Evolutionary conservation across 345 rosid species (phyloP).

Genomic region (Brassica rapa): DNA sequence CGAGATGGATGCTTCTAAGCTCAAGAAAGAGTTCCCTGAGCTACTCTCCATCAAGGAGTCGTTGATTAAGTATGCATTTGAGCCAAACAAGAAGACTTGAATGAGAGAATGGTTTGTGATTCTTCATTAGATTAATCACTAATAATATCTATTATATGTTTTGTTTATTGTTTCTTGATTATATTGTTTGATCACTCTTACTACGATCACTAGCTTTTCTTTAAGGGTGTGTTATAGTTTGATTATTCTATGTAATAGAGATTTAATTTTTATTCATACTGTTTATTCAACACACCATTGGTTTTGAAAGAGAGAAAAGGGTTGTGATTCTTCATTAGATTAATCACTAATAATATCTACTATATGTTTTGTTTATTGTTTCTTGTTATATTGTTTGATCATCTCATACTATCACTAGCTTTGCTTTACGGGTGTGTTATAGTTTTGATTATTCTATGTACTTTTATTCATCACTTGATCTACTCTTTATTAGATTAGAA

Average conservation of each 20-base stretch:
- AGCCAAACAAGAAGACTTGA: constrained; percentile 55
- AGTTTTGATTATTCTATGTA: constrained; percentile 21
- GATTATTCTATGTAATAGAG: constrained; percentile 29
- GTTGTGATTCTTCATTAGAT: constrained; percentile 30
- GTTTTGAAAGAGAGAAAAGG: constrained; percentile 8
- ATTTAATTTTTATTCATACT: background rate
- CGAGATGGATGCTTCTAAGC: constrained; percentile 72
- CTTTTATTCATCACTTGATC: constrained; percentile 14
- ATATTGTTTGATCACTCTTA: constrained; percentile 12
- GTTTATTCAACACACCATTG: too few species aligned
- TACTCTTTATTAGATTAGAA: constrained; percentile 37
- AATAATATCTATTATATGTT: constrained; percentile 5
- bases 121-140: constrained; percentile 32
- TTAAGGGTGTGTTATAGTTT: constrained; percentile 20
- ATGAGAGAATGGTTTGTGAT: constrained; percentile 18
- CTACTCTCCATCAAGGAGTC: constrained; percentile 67
- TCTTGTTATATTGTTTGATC: constrained; percentile 8
- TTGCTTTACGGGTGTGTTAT: constrained; percentile 18
- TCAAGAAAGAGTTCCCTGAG: constrained; percentile 74
- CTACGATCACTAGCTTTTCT: constrained; percentile 17
- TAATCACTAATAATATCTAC: constrained; percentile 5
- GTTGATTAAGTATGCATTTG: constrained; percentile 57
- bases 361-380: constrained; percentile 20
- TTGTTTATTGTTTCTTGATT: constrained; percentile 8
- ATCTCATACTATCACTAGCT: constrained; percentile 19